phyloP scores from a whole-genome alignment of 2,329 filamentous ascomycete genomes.

The Aspergillus viridinutans region DNA sequence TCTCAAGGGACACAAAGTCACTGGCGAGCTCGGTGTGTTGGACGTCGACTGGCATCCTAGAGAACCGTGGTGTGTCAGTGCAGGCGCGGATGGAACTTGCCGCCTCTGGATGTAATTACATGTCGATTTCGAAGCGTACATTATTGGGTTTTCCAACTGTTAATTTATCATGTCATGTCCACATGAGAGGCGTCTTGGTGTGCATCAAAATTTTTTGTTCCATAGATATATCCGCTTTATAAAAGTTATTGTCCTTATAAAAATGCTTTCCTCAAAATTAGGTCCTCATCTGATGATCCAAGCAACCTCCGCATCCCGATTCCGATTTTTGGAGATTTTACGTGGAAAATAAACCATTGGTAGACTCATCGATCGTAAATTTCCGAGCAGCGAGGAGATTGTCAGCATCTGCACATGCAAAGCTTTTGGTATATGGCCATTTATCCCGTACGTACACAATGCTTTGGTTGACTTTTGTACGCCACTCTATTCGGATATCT shows the following conservation, averaged over 20 bases:
- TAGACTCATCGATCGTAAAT: neutral
- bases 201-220: conserved; percentile 19
- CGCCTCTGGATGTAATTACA: conserved; percentile 70
- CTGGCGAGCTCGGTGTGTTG: conserved; percentile 80
- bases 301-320: neutral
- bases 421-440: neutral
- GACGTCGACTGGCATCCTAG: conserved; percentile 94
- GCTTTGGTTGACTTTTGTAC: neutral
- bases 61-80: conserved; percentile 91
- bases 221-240: conserved; percentile 25
- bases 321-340: neutral
- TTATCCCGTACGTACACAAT: neutral
- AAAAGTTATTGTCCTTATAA: conserved; percentile 23
- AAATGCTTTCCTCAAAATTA: neutral
- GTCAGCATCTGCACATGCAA: neutral
- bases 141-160: conserved; percentile 18
- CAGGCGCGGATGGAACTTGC: conserved; percentile 88
- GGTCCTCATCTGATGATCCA: neutral
- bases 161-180: conserved; percentile 14
- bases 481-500: conserved; percentile 3
- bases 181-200: conserved; percentile 22
- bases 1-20: conserved; percentile 81
- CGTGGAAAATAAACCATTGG: neutral
- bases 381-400: neutral
- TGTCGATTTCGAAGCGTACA: conserved; percentile 17